These are phyloP conservation scores for Colletotrichum noveboracense DNA, from an alignment of 2,329 filamentous ascomycete genomes.

Conservation along the genomic window DNA sequence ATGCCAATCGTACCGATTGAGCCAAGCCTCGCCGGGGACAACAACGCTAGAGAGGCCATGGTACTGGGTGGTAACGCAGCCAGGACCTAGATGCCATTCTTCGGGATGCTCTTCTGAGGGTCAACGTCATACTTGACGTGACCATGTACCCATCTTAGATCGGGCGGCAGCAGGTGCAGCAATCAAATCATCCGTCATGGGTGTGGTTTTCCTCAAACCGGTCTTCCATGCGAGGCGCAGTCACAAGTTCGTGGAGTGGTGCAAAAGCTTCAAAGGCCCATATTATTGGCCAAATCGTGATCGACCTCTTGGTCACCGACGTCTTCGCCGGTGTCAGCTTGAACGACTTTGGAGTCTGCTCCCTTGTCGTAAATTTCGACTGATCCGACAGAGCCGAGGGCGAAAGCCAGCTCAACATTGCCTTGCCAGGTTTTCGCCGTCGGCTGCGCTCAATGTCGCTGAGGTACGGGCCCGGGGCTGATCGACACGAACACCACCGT, in stretches of 20 bases:
- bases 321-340: not conserved
- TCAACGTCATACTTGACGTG: not conserved
- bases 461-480: not conserved
- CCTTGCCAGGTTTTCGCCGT: not conserved
- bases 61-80: not conserved
- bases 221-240: not conserved
- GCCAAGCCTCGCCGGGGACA: not conserved
- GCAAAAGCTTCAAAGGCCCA: not conserved
- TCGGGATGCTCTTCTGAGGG: not conserved
- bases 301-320: not conserved
- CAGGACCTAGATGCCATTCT: not conserved
- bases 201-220: not conserved
- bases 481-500: no score
- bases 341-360: not conserved
- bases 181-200: not conserved
- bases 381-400: not conserved
- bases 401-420: not conserved
- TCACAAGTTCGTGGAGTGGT: not conserved
- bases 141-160: not conserved
- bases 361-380: not conserved
- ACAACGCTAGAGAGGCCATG: not conserved
- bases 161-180: not conserved
- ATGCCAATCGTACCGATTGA: not conserved
- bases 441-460: fast-evolving
- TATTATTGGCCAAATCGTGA: not conserved